Conservation (phyloP, 768 basidiomycete genomes). For the Lactifluus echinatus region DNA sequence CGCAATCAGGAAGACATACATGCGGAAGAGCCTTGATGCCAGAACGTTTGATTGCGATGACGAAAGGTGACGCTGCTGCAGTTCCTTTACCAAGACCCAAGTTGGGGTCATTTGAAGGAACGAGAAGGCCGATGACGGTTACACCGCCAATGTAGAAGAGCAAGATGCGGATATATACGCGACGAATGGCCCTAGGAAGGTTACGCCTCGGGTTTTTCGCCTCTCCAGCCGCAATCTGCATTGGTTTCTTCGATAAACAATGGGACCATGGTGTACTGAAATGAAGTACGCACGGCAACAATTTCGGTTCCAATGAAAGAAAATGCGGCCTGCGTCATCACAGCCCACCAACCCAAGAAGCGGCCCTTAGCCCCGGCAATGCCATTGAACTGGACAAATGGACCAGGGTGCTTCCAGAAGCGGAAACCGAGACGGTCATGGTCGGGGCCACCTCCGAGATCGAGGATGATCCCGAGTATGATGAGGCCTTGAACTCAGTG, state of each 20-base stretch:
- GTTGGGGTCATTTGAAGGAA: constrained; percentile 55
- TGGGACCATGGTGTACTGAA: constrained; percentile 31
- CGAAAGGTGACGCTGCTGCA: constrained; percentile 78
- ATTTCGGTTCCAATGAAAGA: constrained; percentile 51
- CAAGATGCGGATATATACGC: constrained; percentile 70
- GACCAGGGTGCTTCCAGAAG: constrained; percentile 47
- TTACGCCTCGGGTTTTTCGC: constrained; percentile 78
- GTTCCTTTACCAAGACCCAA: constrained; percentile 48
- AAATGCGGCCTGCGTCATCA: constrained; percentile 52
- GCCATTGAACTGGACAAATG: constrained; percentile 38
- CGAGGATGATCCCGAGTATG: constrained; percentile 43
- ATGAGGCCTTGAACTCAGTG: constrained; percentile 26
- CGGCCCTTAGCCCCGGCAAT: constrained; percentile 39
- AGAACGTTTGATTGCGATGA: constrained; percentile 77
- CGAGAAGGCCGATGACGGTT: constrained; percentile 73
- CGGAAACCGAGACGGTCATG: constrained; percentile 45
- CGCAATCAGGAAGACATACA: constrained; percentile 22
- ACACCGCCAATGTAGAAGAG: constrained; percentile 63
- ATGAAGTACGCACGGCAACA: constrained; percentile 27
- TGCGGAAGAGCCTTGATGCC: constrained; percentile 71
- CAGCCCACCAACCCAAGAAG: constrained; percentile 45
- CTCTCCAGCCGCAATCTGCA: constrained; percentile 80
- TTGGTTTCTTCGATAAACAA: constrained; percentile 30
- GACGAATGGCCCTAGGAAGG: constrained; percentile 49
- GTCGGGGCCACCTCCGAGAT: constrained; percentile 49